Base-by-base conservation (phyloP, 805 yeast genomes). In the Clavispora fructus region DNA sequence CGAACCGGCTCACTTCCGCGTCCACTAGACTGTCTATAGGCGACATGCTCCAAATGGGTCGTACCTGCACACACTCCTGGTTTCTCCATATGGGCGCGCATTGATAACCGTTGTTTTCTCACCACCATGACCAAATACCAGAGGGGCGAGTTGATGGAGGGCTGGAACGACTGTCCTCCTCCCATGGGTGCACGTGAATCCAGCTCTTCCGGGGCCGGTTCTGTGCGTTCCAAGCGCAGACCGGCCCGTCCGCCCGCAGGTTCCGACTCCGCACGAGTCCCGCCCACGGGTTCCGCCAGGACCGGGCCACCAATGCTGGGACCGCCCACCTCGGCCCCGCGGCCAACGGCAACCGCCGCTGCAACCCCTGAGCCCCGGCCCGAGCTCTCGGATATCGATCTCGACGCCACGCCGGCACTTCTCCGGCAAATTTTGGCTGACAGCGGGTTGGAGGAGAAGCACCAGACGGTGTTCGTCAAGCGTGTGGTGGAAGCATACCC, bases 121-220 rank as follows among this genome's bases (percentile, higher is more conserved):
- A 8, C 29, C 26, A 19, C 35, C 40, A 51, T 68, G 43, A 65
- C 72, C 3, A 67, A 62, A 39, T 62, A 57, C 52, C 75, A 69
- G 49, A 44, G 67, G 39, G 74, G 74, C 2, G 73, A 63, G 33
- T 55, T 59, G 28, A 65, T 67, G 54, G 70, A 65, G 49, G 85
- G 85, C 12, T 81, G 85, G 85, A 81, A 81, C 55, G 87, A 81
- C 59, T 80, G 83, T 56, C 83, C 83, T 0, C 62, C 71, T 1
- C 50, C 61, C 8, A 55, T 59, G 57, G 45, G 59, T 6, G 27
- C 39, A 8, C 30, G 40, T 23, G 43, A 31, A 16, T 30, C 38
- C 12, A 30, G 37, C 32, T 16, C 32, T 14, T 29, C 32, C 40
- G 35, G 39, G 6, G 10, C 27, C 30, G 33, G 39, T 13, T 40